phyloP scores from a whole-genome alignment of 1,139 yeast species.

The Protomyces arabidopsidicola region DNA sequence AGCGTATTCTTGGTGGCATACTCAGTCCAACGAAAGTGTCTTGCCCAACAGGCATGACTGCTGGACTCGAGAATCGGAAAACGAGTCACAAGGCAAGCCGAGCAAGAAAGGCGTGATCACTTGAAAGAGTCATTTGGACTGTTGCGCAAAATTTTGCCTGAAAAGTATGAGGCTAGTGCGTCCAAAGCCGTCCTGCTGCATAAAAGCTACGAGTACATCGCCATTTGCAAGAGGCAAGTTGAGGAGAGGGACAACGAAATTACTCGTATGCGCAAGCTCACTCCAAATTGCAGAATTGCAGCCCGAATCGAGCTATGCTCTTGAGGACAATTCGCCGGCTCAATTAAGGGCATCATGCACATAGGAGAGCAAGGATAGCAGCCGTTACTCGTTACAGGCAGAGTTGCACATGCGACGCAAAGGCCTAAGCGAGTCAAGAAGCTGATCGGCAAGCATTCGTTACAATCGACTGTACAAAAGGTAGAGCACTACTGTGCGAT shows the following conservation, averaged over 20 bases:
- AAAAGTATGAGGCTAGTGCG: conserved; percentile 10
- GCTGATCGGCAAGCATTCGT: too few relatives aligned
- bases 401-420: too few relatives aligned
- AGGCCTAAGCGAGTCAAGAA: too few relatives aligned
- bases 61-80: conserved; percentile 43
- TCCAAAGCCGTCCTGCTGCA: conserved; percentile 13
- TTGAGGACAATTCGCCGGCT: too few relatives aligned
- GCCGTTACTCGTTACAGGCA: too few relatives aligned
- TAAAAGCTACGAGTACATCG: conserved; percentile 20
- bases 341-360: too few relatives aligned
- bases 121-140: conserved; percentile 49
- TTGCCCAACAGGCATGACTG: conserved; percentile 43
- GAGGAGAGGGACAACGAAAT: conserved; percentile 6
- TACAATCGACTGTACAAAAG: too few relatives aligned
- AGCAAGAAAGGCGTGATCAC: conserved; percentile 89
- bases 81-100: conserved; percentile 90
- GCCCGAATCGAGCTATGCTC: too few relatives aligned
- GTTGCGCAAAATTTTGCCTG: conserved; percentile 19
- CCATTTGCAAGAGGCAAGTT: not conserved
- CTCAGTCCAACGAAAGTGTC: conserved; percentile 44
- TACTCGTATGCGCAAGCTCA: conserved; percentile 1
- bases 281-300: too few relatives aligned
- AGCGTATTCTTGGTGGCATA: conserved; percentile 46
- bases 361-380: too few relatives aligned
- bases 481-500: too few relatives aligned